Percentiles rank a stretch among this genome's conserved stretches.
Evolutionary conservation across 1,139 yeast genomes (phyloP).

Genomic region (Yamadazyma mexicana): DNA sequence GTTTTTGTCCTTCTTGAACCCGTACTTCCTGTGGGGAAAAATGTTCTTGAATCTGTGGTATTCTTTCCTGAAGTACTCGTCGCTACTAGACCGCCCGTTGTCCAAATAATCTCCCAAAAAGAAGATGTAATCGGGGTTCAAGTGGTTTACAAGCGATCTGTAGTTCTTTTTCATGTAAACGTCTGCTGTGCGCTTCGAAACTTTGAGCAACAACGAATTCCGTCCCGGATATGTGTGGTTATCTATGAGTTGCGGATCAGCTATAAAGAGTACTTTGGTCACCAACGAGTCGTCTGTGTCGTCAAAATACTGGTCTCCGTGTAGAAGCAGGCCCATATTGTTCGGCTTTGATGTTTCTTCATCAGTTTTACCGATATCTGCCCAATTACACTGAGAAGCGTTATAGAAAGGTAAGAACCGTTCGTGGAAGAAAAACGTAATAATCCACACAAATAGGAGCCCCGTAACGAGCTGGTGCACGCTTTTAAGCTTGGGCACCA

Average conservation of each 20-base stretch:
- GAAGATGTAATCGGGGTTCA: constrained; percentile 46
- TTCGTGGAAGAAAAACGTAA: constrained; percentile 35
- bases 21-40: constrained; percentile 24
- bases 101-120: constrained; percentile 58
- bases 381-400: constrained; percentile 35
- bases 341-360: background rate
- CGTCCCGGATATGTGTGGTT: constrained; percentile 53
- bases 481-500: constrained; percentile 22
- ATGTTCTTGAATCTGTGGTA: constrained; percentile 39
- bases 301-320: constrained; percentile 10
- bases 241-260: constrained; percentile 51
- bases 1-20: constrained; percentile 25
- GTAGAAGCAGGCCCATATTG: constrained; percentile 1
- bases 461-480: constrained; percentile 26
- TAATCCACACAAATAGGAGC: constrained; percentile 29
- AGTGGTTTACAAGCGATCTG: constrained; percentile 30
- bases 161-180: constrained; percentile 49
- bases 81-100: constrained; percentile 47
- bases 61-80: constrained; percentile 40
- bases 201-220: constrained; percentile 27
- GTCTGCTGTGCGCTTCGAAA: constrained; percentile 53
- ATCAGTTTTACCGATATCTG: background rate
- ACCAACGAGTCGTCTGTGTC: background rate
- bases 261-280: constrained; percentile 36
- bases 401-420: constrained; percentile 27